phyloP scores from a whole-genome alignment of 2,329 filamentous ascomycete genomes.

The Epichloe glyceriae region DNA sequence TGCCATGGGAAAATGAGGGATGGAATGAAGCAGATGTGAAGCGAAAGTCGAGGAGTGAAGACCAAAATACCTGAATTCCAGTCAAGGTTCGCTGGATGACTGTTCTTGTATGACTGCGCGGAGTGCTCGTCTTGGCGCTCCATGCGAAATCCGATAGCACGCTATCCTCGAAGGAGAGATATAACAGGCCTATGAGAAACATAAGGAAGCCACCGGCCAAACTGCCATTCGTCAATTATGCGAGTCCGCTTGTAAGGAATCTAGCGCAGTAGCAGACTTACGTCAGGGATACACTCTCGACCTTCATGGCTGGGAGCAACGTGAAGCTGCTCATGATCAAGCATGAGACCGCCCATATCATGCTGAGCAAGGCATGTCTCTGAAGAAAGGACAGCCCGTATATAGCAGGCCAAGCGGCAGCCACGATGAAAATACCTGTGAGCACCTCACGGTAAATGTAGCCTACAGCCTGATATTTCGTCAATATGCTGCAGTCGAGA shows the following conservation, averaged over 20 bases:
- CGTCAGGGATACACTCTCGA: constrained; percentile 65
- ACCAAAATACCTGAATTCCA: constrained; percentile 47
- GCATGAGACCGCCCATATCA: constrained; percentile 66
- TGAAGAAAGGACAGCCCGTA: constrained; percentile 63
- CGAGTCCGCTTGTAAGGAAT: background rate
- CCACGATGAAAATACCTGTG: constrained; percentile 65
- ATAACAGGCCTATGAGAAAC: constrained; percentile 60
- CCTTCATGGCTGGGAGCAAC: constrained; percentile 72
- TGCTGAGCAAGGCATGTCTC: constrained; percentile 48
- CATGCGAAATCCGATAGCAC: constrained; percentile 28
- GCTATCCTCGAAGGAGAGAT: constrained; percentile 65
- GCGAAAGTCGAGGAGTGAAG: background rate
- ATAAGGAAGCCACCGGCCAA: constrained; percentile 66
- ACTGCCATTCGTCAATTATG: constrained; percentile 6
- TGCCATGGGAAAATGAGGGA: constrained; percentile 5
- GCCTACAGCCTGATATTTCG: constrained; percentile 55
- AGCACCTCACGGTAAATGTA: constrained; percentile 87
- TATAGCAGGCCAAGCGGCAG: constrained; percentile 61
- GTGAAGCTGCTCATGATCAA: constrained; percentile 83
- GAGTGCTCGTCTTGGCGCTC: constrained; percentile 5
- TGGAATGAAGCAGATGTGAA: background rate
- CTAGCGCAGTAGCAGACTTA: constrained; percentile 26
- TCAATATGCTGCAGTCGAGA: background rate
- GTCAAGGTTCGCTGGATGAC: constrained; percentile 44
- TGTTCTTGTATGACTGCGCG: constrained; percentile 20